These are phyloP conservation scores for Alternaria metachromatica DNA, from an alignment of 2,329 filamentous ascomycete genomes.

Conservation along the genomic window DNA sequence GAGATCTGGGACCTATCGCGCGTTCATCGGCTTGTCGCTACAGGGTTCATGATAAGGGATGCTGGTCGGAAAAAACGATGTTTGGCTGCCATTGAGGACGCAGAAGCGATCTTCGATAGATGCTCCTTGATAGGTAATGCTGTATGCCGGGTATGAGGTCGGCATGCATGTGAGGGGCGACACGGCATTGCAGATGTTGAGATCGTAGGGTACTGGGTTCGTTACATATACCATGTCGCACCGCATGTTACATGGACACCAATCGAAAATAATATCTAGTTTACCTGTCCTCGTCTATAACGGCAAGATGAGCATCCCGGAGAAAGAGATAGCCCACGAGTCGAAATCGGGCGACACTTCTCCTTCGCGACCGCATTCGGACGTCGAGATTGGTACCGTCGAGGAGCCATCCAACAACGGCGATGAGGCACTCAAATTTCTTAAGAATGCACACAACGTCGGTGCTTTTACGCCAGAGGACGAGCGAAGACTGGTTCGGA, in stretches of 20 bases:
- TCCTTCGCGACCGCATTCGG: constrained; percentile 1
- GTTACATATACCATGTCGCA: background rate
- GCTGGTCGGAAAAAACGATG: background rate
- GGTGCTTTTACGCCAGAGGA: constrained; percentile 20
- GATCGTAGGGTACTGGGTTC: background rate
- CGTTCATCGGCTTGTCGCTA: background rate
- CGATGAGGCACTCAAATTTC: constrained; percentile 34
- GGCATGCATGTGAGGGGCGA: constrained; percentile 1
- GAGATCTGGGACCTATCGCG: background rate
- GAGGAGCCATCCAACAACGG: constrained; percentile 20
- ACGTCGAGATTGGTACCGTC: constrained; percentile 18
- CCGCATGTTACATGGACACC: background rate
- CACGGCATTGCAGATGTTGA: background rate
- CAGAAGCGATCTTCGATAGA: constrained; percentile 1
- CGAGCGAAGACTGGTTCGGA: constrained; percentile 33
- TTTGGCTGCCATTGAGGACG: background rate
- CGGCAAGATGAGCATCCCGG: background rate
- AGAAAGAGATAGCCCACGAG: background rate
- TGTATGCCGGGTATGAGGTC: background rate
- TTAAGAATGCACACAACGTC: constrained; percentile 23
- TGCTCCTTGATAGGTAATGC: background rate
- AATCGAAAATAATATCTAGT: background rate
- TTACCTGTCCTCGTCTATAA: background rate
- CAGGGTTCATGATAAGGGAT: constrained; percentile 9
- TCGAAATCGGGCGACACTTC: constrained; percentile 1